A percentile compares a stretch with the other conserved stretches of the same genome.
These are phyloP conservation scores for Biscogniauxia marginata DNA, from an alignment of 2,329 filamentous ascomycete species.

Conservation along the genomic window DNA sequence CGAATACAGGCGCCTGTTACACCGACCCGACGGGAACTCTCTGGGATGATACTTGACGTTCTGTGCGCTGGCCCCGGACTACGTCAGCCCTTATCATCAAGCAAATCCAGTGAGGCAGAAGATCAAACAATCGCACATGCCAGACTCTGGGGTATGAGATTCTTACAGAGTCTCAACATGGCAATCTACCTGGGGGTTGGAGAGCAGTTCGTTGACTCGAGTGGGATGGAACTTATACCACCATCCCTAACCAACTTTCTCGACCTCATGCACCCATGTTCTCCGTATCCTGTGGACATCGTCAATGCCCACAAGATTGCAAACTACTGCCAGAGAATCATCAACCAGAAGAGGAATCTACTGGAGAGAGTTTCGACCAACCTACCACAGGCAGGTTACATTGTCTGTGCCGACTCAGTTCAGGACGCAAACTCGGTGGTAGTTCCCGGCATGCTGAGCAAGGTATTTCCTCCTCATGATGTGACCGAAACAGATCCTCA, in stretches of 20 bases:
- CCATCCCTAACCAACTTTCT: background rate
- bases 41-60: background rate
- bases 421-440: background rate
- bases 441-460: background rate
- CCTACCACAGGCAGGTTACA: background rate
- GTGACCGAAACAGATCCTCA: background rate
- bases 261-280: background rate
- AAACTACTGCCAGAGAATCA: background rate
- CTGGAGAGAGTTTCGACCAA: background rate
- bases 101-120: background rate
- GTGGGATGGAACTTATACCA: background rate
- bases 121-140: background rate
- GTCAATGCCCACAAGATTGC: background rate
- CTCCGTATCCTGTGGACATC: background rate
- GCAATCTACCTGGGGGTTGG: background rate
- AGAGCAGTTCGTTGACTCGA: background rate
- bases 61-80: background rate
- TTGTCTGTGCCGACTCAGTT: background rate
- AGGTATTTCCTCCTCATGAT: background rate
- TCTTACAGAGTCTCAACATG: background rate
- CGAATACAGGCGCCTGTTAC: background rate
- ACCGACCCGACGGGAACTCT: background rate
- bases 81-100: background rate
- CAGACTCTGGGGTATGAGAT: background rate
- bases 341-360: background rate